Conservation (phyloP, 2,329 filamentous ascomycete species). For the Pezicula carpinea region DNA sequence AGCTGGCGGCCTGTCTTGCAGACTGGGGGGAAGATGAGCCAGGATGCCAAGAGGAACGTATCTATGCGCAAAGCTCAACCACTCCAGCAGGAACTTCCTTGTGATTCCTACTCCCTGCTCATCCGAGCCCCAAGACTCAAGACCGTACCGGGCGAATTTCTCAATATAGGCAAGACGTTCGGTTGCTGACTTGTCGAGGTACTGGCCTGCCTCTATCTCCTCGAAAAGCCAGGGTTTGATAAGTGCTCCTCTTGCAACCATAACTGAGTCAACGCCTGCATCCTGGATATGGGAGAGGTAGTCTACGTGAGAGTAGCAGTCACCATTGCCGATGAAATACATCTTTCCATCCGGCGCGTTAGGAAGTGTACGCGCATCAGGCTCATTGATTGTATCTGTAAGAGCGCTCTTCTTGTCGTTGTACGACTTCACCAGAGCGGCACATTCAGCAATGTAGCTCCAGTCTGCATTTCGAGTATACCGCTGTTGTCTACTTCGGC, state of each 20-base stretch:
- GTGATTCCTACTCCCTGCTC: slow-evolving; percentile 91
- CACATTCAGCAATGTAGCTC: slow-evolving; percentile 88
- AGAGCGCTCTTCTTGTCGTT: slow-evolving; percentile 62
- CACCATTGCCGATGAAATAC: slow-evolving; percentile 94
- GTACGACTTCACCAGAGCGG: slow-evolving; percentile 75
- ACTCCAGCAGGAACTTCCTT: slow-evolving; percentile 88
- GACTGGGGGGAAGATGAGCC: slow-evolving; percentile 79
- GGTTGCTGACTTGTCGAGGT: slow-evolving; percentile 87
- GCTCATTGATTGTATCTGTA: slow-evolving; percentile 72
- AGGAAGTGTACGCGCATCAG: slow-evolving; percentile 69
- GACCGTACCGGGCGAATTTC: slow-evolving; percentile 83
- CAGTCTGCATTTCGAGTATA: slow-evolving; percentile 93
- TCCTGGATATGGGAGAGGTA: slow-evolving; percentile 76
- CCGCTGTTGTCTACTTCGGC: slow-evolving; percentile 86
- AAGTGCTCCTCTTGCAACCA: slow-evolving; percentile 93
- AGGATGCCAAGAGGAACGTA: slow-evolving; percentile 89
- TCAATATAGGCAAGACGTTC: slow-evolving; percentile 84
- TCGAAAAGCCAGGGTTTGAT: slow-evolving; percentile 99
- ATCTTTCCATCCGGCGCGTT: slow-evolving; percentile 62
- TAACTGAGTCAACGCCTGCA: slow-evolving; percentile 82
- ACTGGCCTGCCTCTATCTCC: slow-evolving; percentile 87
- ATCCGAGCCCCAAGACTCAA: slow-evolving; percentile 94
- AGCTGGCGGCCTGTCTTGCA: slow-evolving; percentile 84
- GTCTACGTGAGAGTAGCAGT: slow-evolving; percentile 89
- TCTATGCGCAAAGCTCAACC: slow-evolving; percentile 87